Percentiles rank a stretch among this genome's conserved stretches.
phyloP scores from a whole-genome alignment of 306 rosid genomes.

The Castanopsis chinensis region DNA sequence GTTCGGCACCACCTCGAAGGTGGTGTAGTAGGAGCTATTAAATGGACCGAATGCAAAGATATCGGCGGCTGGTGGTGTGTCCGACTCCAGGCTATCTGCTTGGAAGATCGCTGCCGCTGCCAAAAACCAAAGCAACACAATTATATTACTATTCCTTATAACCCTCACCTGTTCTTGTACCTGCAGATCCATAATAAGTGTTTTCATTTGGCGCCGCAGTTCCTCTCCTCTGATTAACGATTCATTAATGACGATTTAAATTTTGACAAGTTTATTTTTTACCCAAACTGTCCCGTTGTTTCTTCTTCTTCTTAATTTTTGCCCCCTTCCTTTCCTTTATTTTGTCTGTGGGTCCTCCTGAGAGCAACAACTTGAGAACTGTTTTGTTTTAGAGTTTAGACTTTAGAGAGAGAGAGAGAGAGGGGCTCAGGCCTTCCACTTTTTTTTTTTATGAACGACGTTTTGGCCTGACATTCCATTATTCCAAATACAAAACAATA shows the following conservation, averaged over 20 bases:
- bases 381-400: no score
- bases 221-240: background rate
- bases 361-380: no score
- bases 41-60: slow-evolving; percentile 41
- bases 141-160: no score
- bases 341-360: no score
- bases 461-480: no score
- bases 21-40: slow-evolving; percentile 7
- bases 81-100: slow-evolving; percentile 1
- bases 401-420: no score
- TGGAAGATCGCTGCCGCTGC: slow-evolving; percentile 23
- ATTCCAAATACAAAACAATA: no score
- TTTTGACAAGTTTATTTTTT: background rate
- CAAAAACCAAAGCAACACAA: slow-evolving; percentile 7
- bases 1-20: slow-evolving; percentile 11
- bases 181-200: background rate
- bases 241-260: background rate
- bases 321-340: background rate
- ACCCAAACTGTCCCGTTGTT: background rate
- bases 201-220: background rate
- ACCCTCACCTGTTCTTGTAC: background rate
- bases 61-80: no score
- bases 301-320: background rate
- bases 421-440: no score
- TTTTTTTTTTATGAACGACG: no score